Base-by-base conservation (phyloP, 768 basidiomycete genomes). In the Lactifluus pinguis region DNA sequence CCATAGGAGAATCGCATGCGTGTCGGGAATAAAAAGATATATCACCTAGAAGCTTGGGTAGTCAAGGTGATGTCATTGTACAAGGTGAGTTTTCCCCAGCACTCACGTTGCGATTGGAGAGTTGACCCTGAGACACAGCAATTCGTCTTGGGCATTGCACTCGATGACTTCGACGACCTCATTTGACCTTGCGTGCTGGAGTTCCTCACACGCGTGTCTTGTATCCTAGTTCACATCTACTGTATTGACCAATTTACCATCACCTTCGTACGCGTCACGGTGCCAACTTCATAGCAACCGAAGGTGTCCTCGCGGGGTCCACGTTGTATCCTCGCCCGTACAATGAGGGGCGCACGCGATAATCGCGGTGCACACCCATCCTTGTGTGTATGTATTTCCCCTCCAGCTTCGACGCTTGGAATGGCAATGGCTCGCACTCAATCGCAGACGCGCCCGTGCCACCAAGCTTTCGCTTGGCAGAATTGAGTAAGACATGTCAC, bases 31-130 rank as follows among this genome's bases (percentile, higher is more conserved):
- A 91, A 91, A 72, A 88, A 98, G 74, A 98, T 99, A 54, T 98
- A 87, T 73, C 95, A 99, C 69, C 80, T 99, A 47, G 95, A 99
- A 69, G 95, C 95, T 17, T 98, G 92, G 88, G 91, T 95, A 3
- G 89, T 97, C 36, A 97, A 98, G 70, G 83, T 94, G 45, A 98
- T 98, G 95, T 89, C 83, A 68, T 63, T 93, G 60, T 87, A 91
- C 67, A 94, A 94, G 78, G 90, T 89, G 57, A 39, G 69, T 64
- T 21, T 48, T 47, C 19, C 30, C 19, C n/a, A 61, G 21, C 45
- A 6, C 38, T 42, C 49, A 17, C 13, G 10, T 41, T 53, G 13
- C 50, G 41, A 49, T 17, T 30, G n/a, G 25, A 14, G 32, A 25
- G 10, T 30, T 58, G 42, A 58, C 51, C 34, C 2, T 25, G 25